phyloP scores from a whole-genome alignment of 768 basidiomycete genomes.

The Sistotremastrum suecicum region DNA sequence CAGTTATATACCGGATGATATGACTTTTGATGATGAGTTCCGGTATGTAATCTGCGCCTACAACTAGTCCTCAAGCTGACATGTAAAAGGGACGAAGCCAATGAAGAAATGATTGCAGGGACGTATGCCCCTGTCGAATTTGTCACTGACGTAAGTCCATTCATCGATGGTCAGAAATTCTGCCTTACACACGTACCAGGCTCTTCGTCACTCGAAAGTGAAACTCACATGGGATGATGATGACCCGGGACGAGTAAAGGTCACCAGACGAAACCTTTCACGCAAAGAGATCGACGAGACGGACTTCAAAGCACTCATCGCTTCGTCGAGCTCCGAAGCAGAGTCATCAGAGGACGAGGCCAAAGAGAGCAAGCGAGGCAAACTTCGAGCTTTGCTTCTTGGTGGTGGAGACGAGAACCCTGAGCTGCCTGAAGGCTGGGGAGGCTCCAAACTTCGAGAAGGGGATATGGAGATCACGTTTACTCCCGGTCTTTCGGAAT shows the following conservation, averaged over 20 bases:
- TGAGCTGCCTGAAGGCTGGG: conserved; percentile 78
- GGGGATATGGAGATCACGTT: conserved; percentile 93
- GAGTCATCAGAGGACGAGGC: conserved; percentile 35
- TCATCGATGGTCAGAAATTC: neutral
- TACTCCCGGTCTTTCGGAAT: conserved; percentile 60
- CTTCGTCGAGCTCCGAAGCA: conserved; percentile 48
- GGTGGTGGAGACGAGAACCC: conserved; percentile 39
- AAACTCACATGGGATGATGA: conserved; percentile 98
- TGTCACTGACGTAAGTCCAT: conserved; percentile 66
- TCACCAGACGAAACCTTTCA: conserved; percentile 68
- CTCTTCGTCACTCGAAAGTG: conserved; percentile 93
- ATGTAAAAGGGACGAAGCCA: conserved; percentile 64
- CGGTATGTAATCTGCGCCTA: conserved; percentile 29
- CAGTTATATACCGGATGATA: conserved; percentile 83
- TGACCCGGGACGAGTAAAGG: conserved; percentile 69
- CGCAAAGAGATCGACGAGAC: conserved; percentile 82
- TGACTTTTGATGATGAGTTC: conserved; percentile 68
- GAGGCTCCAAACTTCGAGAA: conserved; percentile 25
- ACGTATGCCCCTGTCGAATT: conserved; percentile 75
- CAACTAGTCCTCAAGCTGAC: neutral
- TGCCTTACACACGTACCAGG: conserved; percentile 30
- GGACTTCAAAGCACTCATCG: conserved; percentile 74
- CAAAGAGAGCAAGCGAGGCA: conserved; percentile 31
- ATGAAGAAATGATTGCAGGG: conserved; percentile 35
- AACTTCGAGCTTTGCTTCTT: conserved; percentile 64